Conservation (phyloP, 495 filamentous ascomycete species). For the Neurospora pannonica region DNA sequence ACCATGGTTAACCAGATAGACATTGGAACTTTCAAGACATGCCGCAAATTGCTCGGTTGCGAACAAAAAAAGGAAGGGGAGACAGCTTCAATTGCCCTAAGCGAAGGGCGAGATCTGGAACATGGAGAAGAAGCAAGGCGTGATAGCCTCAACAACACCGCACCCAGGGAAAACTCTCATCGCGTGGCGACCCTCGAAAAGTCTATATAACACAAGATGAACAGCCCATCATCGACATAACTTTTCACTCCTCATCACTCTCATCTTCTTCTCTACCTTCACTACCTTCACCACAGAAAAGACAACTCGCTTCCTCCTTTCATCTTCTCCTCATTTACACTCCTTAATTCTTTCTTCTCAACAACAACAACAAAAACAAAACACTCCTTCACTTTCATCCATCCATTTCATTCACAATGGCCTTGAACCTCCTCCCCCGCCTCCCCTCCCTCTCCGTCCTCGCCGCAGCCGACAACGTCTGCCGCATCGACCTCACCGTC, state of each 20-base stretch:
- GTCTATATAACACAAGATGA: not conserved
- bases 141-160: not conserved
- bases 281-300: not conserved
- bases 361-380: not conserved
- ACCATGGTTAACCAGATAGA: not conserved
- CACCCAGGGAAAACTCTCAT: not conserved
- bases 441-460: conserved; percentile 5
- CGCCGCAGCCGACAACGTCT: conserved; percentile 4
- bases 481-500: conserved; percentile 7
- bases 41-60: not conserved
- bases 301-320: not conserved
- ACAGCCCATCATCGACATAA: not conserved
- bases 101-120: not conserved
- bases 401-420: conserved; percentile 1
- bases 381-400: not conserved
- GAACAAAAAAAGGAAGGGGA: not conserved
- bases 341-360: not conserved
- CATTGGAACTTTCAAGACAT: not conserved
- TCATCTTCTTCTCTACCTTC: not conserved
- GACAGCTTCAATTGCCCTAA: not conserved
- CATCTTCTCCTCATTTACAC: not conserved
- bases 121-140: not conserved
- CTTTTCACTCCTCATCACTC: not conserved
- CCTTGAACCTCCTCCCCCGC: conserved; percentile 3
- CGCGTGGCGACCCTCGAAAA: not conserved